Evolutionary conservation across 768 basidiomycete genomes (phyloP), one percentile per base, ranked within the genome.

Genomic region (Leucocoprinus birnbaumii): DNA sequence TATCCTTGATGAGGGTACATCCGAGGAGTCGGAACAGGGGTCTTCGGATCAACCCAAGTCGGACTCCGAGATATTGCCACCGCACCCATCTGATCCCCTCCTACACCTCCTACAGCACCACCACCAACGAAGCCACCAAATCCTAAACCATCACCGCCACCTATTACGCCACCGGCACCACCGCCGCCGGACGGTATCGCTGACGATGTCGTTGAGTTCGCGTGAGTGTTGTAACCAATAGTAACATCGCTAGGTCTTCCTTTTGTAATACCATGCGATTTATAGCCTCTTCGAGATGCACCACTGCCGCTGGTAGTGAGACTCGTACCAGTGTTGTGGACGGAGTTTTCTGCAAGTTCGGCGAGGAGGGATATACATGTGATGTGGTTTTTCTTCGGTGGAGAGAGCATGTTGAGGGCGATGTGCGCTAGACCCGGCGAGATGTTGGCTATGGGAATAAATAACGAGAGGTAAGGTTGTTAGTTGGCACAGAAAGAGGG

Each of bases 391-490:
- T 82, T 86, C 66, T 83, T 86, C 1, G 74, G 72, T 0, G 75
- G 77, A 9, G 79, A 70, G 13, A 89, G 72, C 89, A 91, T 89
- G 55, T 73, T 77, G 27, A 78, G 67, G 0, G 77, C 82, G 21
- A 80, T 75, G 41, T 74, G 71, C 21, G 82, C 78, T 1, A 89
- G 68, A 1, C 71, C 62, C 0, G 77, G 71, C 0, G 86, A 83
- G 38, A 87, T 73, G 6, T 70, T 66, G 11, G 82, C 86, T 89
- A 61, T 24, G n/a, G n/a, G n/a, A n/a, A n/a, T n/a, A n/a, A n/a
- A 43, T 24, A n/a, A n/a, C n/a, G n/a, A n/a, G n/a, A 18, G 8
- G 19, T 22, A 47, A n/a, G n/a, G n/a, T n/a, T 27, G 18, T 26
- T 22, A 56, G 31, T 31, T 31, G n/a, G n/a, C n/a, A 31, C 31